Percentiles rank a stretch among this genome's conserved stretches.
Evolutionary conservation across 2,329 filamentous ascomycete genomes (phyloP).

Genomic region (Dothistroma pini): DNA sequence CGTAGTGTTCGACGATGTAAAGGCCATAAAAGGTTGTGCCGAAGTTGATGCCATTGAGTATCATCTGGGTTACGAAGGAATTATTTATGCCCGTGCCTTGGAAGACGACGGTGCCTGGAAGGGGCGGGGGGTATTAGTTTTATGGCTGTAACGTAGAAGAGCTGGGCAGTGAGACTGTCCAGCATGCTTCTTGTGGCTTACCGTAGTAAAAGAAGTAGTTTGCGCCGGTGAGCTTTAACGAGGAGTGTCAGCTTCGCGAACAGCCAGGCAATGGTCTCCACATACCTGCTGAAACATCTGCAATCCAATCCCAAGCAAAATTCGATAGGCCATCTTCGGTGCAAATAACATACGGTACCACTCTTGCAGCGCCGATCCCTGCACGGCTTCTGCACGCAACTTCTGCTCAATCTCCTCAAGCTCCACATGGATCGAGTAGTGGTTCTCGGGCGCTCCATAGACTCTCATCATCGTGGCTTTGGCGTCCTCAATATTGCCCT

Average conservation of each 20-base stretch:
- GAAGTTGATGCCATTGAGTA: constrained; percentile 46
- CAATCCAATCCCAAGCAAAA: constrained; percentile 58
- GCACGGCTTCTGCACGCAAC: constrained; percentile 48
- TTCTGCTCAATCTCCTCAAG: constrained; percentile 55
- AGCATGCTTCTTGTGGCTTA: not conserved
- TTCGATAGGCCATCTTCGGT: constrained; percentile 64
- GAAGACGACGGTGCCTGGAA: constrained; percentile 42
- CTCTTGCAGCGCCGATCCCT: constrained; percentile 47
- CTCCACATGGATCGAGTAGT: constrained; percentile 51
- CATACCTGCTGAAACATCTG: constrained; percentile 46
- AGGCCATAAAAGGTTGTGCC: constrained; percentile 44
- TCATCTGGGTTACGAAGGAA: constrained; percentile 43
- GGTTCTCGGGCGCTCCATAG: constrained; percentile 54
- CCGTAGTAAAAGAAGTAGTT: constrained; percentile 53
- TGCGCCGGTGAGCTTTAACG: constrained; percentile 62
- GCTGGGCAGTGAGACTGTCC: not conserved
- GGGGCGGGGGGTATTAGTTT: constrained; percentile 49
- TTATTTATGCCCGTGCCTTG: constrained; percentile 35
- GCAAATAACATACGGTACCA: constrained; percentile 57
- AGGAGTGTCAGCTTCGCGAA: not conserved
- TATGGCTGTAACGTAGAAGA: not conserved
- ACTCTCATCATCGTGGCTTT: constrained; percentile 51
- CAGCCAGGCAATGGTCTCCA: not conserved
- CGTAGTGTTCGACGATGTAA: constrained; percentile 46
- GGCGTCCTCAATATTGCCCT: constrained; percentile 50